Evolutionary conservation across 1,284 basidiomycete genomes (phyloP).

Genomic region (Rhodotorula sp.): DNA sequence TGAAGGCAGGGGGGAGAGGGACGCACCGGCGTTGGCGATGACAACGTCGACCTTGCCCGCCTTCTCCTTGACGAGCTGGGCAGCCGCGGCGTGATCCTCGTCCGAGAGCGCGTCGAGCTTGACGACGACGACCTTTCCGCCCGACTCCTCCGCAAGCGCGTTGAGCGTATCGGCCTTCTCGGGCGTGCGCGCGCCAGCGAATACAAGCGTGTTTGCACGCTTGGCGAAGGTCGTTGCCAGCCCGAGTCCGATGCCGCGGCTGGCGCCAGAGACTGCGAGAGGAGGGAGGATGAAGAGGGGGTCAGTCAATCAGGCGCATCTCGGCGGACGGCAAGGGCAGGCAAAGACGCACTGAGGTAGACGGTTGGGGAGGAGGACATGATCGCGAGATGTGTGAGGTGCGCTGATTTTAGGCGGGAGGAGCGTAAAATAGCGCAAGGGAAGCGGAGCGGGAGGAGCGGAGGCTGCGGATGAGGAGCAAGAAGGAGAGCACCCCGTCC

Average conservation of each 20-base stretch:
- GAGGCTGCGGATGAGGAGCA: too few species aligned
- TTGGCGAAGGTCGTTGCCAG: slow-evolving; percentile 33
- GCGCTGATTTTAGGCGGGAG: too few species aligned
- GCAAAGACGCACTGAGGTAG: neutral
- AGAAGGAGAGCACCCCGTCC: too few species aligned
- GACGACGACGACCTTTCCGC: slow-evolving; percentile 17
- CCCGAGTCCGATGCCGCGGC: slow-evolving; percentile 33
- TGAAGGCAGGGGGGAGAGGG: neutral
- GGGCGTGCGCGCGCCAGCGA: slow-evolving; percentile 42
- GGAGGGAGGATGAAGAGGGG: neutral
- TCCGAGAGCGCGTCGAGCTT: slow-evolving; percentile 17
- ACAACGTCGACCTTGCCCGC: slow-evolving; percentile 26
- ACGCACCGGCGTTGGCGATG: slow-evolving; percentile 33
- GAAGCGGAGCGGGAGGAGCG: too few species aligned
- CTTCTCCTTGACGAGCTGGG: slow-evolving; percentile 16
- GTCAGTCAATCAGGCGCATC: neutral
- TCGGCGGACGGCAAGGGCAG: neutral
- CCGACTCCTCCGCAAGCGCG: neutral
- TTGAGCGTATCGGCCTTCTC: slow-evolving; percentile 14
- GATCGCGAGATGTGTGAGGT: neutral
- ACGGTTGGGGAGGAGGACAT: neutral
- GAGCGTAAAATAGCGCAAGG: neutral
- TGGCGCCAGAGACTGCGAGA: slow-evolving; percentile 13
- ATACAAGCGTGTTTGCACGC: slow-evolving; percentile 34
- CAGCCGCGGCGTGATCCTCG: slow-evolving; percentile 15